Evolutionary conservation across 257 asterid species (phyloP), one percentile per base, ranked within the genome.

Genomic region (Solanum peruvianum): DNA sequence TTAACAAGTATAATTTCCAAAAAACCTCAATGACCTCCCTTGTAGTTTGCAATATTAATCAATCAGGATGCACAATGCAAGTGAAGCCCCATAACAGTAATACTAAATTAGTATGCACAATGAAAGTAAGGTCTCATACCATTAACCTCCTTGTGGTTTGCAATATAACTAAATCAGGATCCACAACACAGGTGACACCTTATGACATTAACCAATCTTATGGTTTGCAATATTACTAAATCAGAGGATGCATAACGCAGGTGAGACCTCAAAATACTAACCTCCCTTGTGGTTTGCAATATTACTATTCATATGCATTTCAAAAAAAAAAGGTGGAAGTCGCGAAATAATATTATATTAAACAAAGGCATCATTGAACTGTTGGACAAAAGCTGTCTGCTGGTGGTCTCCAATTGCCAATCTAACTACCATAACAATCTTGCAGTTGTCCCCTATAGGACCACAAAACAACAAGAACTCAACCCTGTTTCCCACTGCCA

Each of bases 281-380:
- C 60, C 60, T 2, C 60, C 60, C 23, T 49, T 49, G 60, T 15
- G 60, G 60, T 49, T 49, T 49, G 21, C 60, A 5, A 49, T 49
- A 49, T 49, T 49, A 18, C n/a, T 8, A 23, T 41, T n/a, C 23
- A 76, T 76, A 76, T 42, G 83, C 83, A 76, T 41, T n/a, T 31
- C 49, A n/a, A 49, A 45, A 4, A 45, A 47, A 1, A 47, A 47
- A 49, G 21, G 60, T 49, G 2, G 2, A 15, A 49, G 60, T 49
- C 60, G 21, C 7, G 60, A 49, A 49, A 39, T 73, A 76, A 25
- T 42, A 41, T 64, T 42, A 42, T 76, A 76, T 76, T 42, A 76
- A 76, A 76, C 83, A 42, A 76, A 76, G 83, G 83, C 83, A 76
- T 76, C 83, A 76, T 42, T 76, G 83, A 76, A 76, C 83, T 77